Evolutionary conservation across 139 green algal species (phyloP), one percentile per base, ranked within the genome.

Genomic region (Microglena sp.): DNA sequence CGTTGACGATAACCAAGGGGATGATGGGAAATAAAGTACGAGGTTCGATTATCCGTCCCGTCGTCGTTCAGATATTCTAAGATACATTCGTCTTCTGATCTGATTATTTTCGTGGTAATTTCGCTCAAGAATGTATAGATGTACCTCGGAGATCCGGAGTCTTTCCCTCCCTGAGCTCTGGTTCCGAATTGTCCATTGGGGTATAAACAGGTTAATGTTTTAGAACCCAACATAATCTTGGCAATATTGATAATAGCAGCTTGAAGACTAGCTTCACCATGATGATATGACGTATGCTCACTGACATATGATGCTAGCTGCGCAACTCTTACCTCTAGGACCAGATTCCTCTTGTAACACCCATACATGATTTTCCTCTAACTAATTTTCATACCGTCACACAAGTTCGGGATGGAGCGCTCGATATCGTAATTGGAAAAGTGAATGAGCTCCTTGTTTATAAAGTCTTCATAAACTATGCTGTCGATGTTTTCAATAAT

Each of bases 361-460:
- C n/a, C 40, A 33, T 44, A 72, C 31, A 72, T 32, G 28, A 72
- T 40, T 56, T 72, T 72, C 40, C 56, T 36, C 33, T 66, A 40
- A 11, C 40, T 62, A 1, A 60, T n/a, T 24, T 72, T 72, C 29
- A 72, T 44, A 11, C 66, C 66, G 44, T 72, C 66, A 21, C 60
- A 6, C 2, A 66, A 40, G 29, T 11, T 40, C 6, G 66, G 56
- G n/a, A 66, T 66, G 28, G 56, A 61, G 32, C 66, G 66, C 31
- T 44, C 26, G 6, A 50, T 26, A 27, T 66, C 56, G 24, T 67
- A 66, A 1, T 6, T 40, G 24, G 26, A 58, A 43, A 75, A 79
- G 34, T 69, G 57, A 27, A 67, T 68, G 1, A 79, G 60, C 0
- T 75, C 60, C 45, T 59, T 68, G n/a, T n/a, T n/a, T n/a, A n/a